phyloP scores from a whole-genome alignment of 495 filamentous ascomycete genomes.

The Penicillium simplicissimum region DNA sequence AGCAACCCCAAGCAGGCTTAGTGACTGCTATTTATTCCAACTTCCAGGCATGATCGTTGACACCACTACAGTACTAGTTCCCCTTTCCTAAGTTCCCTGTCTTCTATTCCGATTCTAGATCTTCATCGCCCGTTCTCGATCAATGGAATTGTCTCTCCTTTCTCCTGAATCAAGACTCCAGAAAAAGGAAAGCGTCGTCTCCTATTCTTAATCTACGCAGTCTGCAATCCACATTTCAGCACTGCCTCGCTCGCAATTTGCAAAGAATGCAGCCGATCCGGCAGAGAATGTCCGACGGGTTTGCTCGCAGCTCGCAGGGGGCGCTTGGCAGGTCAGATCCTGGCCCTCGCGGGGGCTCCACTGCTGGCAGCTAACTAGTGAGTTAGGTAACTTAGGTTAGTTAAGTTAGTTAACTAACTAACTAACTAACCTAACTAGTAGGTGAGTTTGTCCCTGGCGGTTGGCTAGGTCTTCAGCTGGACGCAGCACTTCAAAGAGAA shows the following conservation, averaged over 20 bases:
- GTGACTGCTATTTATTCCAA: constrained; percentile 1
- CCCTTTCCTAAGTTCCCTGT: not conserved
- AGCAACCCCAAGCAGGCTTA: not conserved
- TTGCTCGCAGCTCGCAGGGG: constrained; percentile 13
- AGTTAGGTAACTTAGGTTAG: no score
- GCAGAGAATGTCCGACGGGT: constrained; percentile 11
- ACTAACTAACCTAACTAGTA: no score
- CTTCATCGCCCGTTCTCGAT: not conserved
- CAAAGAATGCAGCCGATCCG: constrained; percentile 23
- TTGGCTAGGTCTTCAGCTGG: not conserved
- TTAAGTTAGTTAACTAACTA: not conserved
- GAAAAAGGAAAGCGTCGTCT: not conserved
- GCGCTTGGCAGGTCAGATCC: constrained; percentile 2
- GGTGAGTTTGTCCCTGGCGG: not conserved
- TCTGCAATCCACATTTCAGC: constrained; percentile 20
- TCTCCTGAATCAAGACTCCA: not conserved
- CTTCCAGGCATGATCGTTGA: not conserved
- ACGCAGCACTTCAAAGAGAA: not conserved
- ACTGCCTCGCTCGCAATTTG: constrained; percentile 22
- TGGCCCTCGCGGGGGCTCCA: not conserved
- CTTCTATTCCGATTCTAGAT: not conserved
- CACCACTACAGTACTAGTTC: not conserved
- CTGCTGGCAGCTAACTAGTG: not conserved
- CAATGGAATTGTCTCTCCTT: not conserved
- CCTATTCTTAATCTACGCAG: not conserved